phyloP scores from a whole-genome alignment of 257 asterid genomes.

The Coffea canephora region DNA sequence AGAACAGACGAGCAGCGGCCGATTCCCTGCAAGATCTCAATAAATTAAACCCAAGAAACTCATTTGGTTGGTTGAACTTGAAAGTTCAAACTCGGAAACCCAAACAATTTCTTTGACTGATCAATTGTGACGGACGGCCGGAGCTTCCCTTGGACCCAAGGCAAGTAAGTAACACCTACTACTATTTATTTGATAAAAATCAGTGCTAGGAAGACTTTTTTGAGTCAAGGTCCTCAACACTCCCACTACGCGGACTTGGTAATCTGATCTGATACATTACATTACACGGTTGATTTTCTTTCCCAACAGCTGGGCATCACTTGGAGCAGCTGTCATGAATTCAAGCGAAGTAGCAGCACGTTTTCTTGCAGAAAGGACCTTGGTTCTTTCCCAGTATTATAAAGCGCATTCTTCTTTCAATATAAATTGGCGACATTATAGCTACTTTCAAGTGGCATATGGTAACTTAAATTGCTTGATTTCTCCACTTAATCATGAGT shows the following conservation, averaged over 20 bases:
- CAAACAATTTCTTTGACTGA: background rate
- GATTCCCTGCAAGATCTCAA: background rate
- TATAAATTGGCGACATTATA: background rate
- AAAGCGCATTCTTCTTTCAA: background rate
- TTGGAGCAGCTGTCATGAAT: too few relatives aligned
- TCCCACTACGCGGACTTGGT: too few relatives aligned
- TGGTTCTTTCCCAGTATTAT: background rate
- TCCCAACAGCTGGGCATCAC: too few relatives aligned
- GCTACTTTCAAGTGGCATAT: background rate
- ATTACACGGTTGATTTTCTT: too few relatives aligned
- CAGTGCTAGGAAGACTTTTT: background rate
- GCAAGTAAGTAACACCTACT: background rate
- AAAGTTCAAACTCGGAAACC: background rate
- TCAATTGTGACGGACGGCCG: background rate
- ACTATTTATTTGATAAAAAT: too few relatives aligned
- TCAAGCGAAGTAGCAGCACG: too few relatives aligned
- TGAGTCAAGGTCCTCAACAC: too few relatives aligned
- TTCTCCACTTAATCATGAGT: constrained; percentile 6
- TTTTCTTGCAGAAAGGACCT: too few relatives aligned
- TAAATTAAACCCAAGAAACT: too few relatives aligned
- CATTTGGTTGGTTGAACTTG: background rate
- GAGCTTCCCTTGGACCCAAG: constrained; percentile 9
- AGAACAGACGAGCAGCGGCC: background rate
- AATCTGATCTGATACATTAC: too few relatives aligned
- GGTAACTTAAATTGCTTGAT: constrained; percentile 5